A percentile compares a stretch with the other conserved stretches of the same genome.
Evolutionary conservation across 345 rosid species (phyloP).

Genomic region (Aegle marmelos): DNA sequence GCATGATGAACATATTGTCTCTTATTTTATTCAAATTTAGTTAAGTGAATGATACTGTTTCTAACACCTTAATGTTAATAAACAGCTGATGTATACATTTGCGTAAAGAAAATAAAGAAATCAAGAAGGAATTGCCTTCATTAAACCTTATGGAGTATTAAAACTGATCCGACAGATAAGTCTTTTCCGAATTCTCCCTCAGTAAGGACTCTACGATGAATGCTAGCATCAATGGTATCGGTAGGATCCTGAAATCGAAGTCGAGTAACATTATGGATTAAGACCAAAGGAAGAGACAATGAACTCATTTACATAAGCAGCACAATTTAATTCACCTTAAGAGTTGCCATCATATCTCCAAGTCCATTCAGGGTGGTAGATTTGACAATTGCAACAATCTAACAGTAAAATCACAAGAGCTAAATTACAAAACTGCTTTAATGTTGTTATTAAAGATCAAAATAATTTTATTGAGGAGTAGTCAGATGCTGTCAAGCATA

Average conservation of each 20-base stretch:
- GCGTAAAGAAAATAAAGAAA: neutral
- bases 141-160: slow-evolving; percentile 65
- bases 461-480: neutral
- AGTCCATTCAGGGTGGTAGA: slow-evolving; percentile 70
- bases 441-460: neutral
- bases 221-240: slow-evolving; percentile 69
- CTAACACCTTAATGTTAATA: neutral
- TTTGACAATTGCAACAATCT: slow-evolving; percentile 78
- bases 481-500: neutral
- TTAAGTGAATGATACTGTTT: too few species aligned
- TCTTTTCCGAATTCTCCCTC: slow-evolving; percentile 57
- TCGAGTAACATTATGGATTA: neutral
- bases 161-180: slow-evolving; percentile 65
- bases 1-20: neutral
- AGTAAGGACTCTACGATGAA: slow-evolving; percentile 56
- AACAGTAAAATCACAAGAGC: neutral
- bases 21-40: neutral
- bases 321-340: slow-evolving; percentile 52
- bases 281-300: slow-evolving; percentile 2
- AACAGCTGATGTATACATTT: neutral
- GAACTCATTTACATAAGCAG: neutral
- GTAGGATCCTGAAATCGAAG: slow-evolving; percentile 66
- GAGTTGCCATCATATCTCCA: slow-evolving; percentile 77
- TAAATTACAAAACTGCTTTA: neutral
- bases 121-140: slow-evolving; percentile 2